These are phyloP conservation scores for Neophaeococcomyces mojaviensis DNA, from an alignment of 2,329 filamentous ascomycete genomes.

Conservation along the genomic window DNA sequence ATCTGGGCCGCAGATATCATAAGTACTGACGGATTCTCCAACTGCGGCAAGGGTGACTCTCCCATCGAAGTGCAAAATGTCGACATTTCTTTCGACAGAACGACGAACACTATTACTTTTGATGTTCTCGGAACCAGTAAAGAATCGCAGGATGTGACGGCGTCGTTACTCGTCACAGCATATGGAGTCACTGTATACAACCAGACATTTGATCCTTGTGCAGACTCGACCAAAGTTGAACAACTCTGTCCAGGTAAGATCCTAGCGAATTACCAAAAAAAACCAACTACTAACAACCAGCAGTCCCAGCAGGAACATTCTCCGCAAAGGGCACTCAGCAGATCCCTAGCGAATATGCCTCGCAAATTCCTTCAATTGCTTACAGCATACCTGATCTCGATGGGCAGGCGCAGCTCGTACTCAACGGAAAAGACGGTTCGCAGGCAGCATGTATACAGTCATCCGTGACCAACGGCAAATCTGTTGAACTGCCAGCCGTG, in stretches of 20 bases:
- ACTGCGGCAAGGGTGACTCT: slow-evolving; percentile 51
- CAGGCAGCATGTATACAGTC: slow-evolving; percentile 78
- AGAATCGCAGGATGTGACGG: slow-evolving; percentile 71
- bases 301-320: slow-evolving; percentile 69
- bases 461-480: slow-evolving; percentile 78
- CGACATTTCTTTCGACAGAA: slow-evolving; percentile 71
- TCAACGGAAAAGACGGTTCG: slow-evolving; percentile 54
- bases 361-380: slow-evolving; percentile 75
- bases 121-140: slow-evolving; percentile 72
- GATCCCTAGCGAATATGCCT: slow-evolving; percentile 64
- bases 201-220: slow-evolving; percentile 78
- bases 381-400: slow-evolving; percentile 88
- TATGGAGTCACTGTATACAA: slow-evolving; percentile 77
- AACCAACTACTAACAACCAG: slow-evolving; percentile 21
- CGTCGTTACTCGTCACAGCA: slow-evolving; percentile 66
- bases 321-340: slow-evolving; percentile 62
- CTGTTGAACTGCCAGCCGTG: slow-evolving; percentile 64
- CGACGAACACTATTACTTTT: slow-evolving; percentile 66
- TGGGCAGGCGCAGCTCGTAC: slow-evolving; percentile 70
- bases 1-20: slow-evolving; percentile 64
- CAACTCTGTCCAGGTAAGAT: slow-evolving; percentile 72
- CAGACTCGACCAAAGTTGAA: slow-evolving; percentile 55
- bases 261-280: background rate
- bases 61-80: slow-evolving; percentile 65
- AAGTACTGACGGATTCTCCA: slow-evolving; percentile 70